Evolutionary conservation across 495 filamentous ascomycete species (phyloP), one percentile per base, ranked within the genome.

Genomic region (Chlorociboria aeruginascens): DNA sequence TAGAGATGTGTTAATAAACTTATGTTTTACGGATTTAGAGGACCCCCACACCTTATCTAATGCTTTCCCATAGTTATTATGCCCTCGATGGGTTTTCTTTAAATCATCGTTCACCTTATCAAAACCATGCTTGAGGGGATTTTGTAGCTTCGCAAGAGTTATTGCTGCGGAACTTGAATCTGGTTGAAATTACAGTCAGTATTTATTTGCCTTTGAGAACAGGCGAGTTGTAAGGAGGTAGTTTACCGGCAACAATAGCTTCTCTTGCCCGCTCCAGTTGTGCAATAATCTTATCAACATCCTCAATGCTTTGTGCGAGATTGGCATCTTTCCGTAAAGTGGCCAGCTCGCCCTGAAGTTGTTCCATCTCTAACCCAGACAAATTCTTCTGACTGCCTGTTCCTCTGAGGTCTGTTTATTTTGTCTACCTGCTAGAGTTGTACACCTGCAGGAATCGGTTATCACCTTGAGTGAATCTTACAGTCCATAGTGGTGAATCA

Each of bases 271-370:
- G 71, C 54, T 78, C 74, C 25, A 98, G 74, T 40, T 83, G 66
- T 47, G 86, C 77, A 43, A 98, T 85, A 45, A 84, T 82, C 32
- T 72, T 72, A 60, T 95, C 86, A 3, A 94, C 81, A 74, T 88
- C 79, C 29, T 78, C 67, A 14, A 89, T 74, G 16, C 78, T 82
- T 50, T 83, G 74, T 1, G 73, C 74, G 12, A 88, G 76, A 56
- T 84, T 86, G n/a, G 75, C 69, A 54, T 72, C 77, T 61, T 74
- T 79, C 49, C 67, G 69, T n/a, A 93, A 72, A 56, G 77, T 72
- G 39, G 79, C 75, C 47, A 88, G 73, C 52, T 90, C 87, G 52
- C 78, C 76, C 56, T 86, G 71, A 32, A 95, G 76, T 12, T 68
- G 62, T 40, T 87, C 82, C 83, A 88, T 89, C 53, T 48, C 66